Evolutionary conservation across 1,139 yeast species (phyloP), one percentile per base, ranked within the genome.

Genomic region (Diutina siamensis): DNA sequence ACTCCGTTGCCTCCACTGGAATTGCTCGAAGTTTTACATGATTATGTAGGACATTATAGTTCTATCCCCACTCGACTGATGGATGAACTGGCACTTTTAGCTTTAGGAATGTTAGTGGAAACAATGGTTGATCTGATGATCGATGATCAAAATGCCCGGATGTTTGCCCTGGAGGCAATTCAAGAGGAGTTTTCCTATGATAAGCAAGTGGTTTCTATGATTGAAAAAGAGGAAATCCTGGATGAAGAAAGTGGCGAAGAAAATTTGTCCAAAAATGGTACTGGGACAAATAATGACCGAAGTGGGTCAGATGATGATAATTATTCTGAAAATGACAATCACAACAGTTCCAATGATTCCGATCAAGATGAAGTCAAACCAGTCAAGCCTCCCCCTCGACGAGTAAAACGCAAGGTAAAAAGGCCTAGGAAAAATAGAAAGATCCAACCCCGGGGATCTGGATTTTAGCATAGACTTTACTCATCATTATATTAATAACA

Each of bases 21-120:
- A 13, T 27, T 38, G 5, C 17, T 38, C 15, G 19, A 22, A 17
- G 42, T 15, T 9, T 15, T 38, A 9, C 42, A 38, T 20, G 20
- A 15, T 7, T 38, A 38, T 25, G 17, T 25, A 12, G 42, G 42
- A 4, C 7, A 22, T 4, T 27, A 25, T 9, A 9, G 12, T 7
- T 3, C 8, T 4, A n/a, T 38, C 20, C 12, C 25, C 12, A 10
- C 18, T 20, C 31, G 20, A 10, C 42, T 21, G 28, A 22, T 38
- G 42, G 33, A 38, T 18, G 42, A 38, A 20, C 42, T 38, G 42
- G 42, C 42, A 7, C 42, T 38, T 15, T 25, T 38, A 10, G 15
- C 42, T 3, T 19, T 38, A 10, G 42, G 42, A 4, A 25, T 38
- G 42, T 25, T 38, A 4, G 42, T 38, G 20, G 42, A 38, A 25